Base-by-base conservation (phyloP, 2,329 filamentous ascomycete genomes). In the Apiospora koreana region DNA sequence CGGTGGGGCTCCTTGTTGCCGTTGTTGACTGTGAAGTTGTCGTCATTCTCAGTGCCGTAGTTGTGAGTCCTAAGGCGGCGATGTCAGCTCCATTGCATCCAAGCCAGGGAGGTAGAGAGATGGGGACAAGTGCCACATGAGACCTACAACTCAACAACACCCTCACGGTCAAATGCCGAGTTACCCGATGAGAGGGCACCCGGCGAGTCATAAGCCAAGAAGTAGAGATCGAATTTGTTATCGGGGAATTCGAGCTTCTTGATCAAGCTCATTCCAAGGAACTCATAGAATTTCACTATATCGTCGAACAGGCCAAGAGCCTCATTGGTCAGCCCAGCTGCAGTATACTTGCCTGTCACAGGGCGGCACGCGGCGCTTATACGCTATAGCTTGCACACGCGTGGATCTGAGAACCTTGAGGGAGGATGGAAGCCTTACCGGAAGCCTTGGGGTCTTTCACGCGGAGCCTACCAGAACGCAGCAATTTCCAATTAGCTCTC, bases 151-250 rank as follows among this genome's bases (percentile, higher is more conserved):
- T 99, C 96, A 74, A 99, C 90, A 50, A 98, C 88, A 65, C 94
- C 96, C 81, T 97, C 92, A 69, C 96, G 92, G 81, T 97, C 94
- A 84, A 92, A 95, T 41, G 83, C 79, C 78, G 91, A 89, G 73
- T 91, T 91, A 77, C 91, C 92, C 70, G 88, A 85, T 12, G 93
- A 96, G n/a, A 89, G 84, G 18, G 95, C 92, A 46, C 88, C 86
- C 12, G 94, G 89, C 42, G 89, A 88, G 79, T 97, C 92, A 83
- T 97, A 98, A 71, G 92, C 94, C 71, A 99, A 87, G 84, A 98
- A 98, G 86, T 98, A 98, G 38, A 98, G 89, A 77, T 96, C 94
- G 81, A 98, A 98, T 79, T 97, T 97, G 81, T 89, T 90, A 71
- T 97, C 94, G 18, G 95, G 93, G 78, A 94, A 93, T 73, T 92